A percentile compares a stretch with the other conserved stretches of the same genome.
phyloP scores from a whole-genome alignment of 176 grass and related monocot species.

The Avena sativa region DNA sequence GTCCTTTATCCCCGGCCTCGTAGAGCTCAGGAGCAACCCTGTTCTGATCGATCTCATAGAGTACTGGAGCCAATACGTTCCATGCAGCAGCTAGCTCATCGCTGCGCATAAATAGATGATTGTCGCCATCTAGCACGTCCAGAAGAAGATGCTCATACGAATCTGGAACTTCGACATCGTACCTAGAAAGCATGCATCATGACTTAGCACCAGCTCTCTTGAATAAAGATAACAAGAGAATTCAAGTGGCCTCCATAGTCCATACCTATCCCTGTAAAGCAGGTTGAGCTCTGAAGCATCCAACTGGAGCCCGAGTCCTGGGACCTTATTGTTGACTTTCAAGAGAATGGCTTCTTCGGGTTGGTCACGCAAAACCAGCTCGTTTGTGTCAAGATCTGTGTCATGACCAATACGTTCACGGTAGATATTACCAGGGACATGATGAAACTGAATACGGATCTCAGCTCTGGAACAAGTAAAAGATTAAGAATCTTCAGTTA shows the following conservation, averaged over 20 bases:
- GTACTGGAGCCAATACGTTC: slow-evolving; percentile 75
- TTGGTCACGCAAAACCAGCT: slow-evolving; percentile 85
- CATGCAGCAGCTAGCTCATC: slow-evolving; percentile 89
- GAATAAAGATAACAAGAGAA: slow-evolving; percentile 11
- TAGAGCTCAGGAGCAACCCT: slow-evolving; percentile 80
- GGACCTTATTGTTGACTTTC: slow-evolving; percentile 96
- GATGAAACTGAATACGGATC: slow-evolving; percentile 96
- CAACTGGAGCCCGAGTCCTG: slow-evolving; percentile 82
- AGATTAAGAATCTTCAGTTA: background rate
- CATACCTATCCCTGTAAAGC: slow-evolving; percentile 89
- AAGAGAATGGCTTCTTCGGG: slow-evolving; percentile 91
- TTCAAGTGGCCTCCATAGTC: slow-evolving; percentile 24
- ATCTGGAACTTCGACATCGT: slow-evolving; percentile 79
- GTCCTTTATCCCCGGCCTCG: slow-evolving; percentile 74
- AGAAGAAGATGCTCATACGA: slow-evolving; percentile 95
- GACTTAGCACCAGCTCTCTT: slow-evolving; percentile 14
- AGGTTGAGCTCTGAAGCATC: slow-evolving; percentile 97
- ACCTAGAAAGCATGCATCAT: slow-evolving; percentile 55
- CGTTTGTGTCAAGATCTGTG: slow-evolving; percentile 85
- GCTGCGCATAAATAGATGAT: slow-evolving; percentile 93
- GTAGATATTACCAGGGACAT: slow-evolving; percentile 96
- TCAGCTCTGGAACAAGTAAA: slow-evolving; percentile 70
- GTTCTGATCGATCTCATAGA: slow-evolving; percentile 78
- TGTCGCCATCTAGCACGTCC: slow-evolving; percentile 91
- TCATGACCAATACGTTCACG: slow-evolving; percentile 79